phyloP scores from a whole-genome alignment of 306 rosid genomes.

The Quercus parvula region DNA sequence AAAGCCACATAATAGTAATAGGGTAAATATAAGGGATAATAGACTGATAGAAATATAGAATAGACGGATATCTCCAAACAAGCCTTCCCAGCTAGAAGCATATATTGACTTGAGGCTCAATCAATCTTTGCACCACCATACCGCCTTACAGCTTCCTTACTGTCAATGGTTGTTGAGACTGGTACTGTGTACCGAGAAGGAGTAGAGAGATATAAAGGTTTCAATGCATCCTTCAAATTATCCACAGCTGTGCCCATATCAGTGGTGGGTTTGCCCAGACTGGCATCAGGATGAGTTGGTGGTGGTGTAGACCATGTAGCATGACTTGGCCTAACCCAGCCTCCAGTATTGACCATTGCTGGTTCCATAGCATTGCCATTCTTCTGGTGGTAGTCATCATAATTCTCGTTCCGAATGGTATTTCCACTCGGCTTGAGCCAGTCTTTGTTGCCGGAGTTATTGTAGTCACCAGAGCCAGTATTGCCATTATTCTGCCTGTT shows the following conservation, averaged over 20 bases:
- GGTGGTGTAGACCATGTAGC: background rate
- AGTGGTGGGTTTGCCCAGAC: conserved; percentile 35
- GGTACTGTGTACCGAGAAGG: background rate
- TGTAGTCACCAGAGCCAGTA: too few relatives aligned
- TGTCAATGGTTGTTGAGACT: conserved; percentile 10
- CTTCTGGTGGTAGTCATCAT: background rate
- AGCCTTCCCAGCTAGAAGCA: background rate
- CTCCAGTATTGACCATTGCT: too few relatives aligned
- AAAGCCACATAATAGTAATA: background rate
- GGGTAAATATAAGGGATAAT: background rate
- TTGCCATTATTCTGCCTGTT: too few relatives aligned
- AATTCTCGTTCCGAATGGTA: background rate
- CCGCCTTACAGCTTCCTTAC: conserved; percentile 4
- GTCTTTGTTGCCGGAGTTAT: too few relatives aligned
- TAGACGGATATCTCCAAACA: background rate
- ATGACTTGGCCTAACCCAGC: too few relatives aligned
- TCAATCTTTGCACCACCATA: background rate
- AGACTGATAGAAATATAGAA: background rate
- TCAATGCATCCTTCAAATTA: conserved; percentile 29
- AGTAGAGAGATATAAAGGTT: background rate
- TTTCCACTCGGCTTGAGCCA: too few relatives aligned
- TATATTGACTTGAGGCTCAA: background rate
- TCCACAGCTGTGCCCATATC: conserved; percentile 34
- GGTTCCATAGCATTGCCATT: too few relatives aligned
- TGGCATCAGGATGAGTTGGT: conserved; percentile 15